Evolutionary conservation across 805 yeast species (phyloP).

Genomic region (Starmerella scarabaei): DNA sequence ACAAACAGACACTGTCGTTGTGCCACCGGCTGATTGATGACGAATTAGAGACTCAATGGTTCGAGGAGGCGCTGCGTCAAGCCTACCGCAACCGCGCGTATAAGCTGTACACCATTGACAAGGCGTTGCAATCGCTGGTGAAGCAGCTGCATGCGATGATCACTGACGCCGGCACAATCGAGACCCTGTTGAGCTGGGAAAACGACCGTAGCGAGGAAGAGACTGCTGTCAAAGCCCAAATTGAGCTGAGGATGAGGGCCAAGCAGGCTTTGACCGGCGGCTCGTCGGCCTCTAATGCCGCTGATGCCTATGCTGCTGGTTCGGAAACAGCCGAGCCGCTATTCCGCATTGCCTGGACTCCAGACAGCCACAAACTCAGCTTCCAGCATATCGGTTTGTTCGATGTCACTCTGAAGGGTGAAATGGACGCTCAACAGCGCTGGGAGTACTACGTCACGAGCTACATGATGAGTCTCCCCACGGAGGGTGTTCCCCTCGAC

Average conservation of each 20-base stretch:
- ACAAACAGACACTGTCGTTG: conserved; percentile 61
- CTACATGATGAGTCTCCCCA: conserved; percentile 87
- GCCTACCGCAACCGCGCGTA: conserved; percentile 89
- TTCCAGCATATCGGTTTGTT: conserved; percentile 79
- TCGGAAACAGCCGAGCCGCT: conserved; percentile 61
- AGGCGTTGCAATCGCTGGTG: conserved; percentile 67
- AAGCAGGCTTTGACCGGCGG: conserved; percentile 53
- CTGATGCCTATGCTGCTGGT: conserved; percentile 7
- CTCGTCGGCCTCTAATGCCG: not conserved
- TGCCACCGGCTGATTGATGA: conserved; percentile 74
- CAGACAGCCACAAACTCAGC: conserved; percentile 37
- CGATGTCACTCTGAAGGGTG: conserved; percentile 71
- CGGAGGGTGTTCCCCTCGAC: conserved; percentile 82
- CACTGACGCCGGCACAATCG: conserved; percentile 66
- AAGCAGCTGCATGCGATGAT: conserved; percentile 81
- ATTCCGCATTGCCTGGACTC: conserved; percentile 73
- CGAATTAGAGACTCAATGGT: conserved; percentile 84
- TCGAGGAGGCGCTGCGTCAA: conserved; percentile 89
- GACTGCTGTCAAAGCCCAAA: conserved; percentile 77
- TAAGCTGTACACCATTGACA: conserved; percentile 83
- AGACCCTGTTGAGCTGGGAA: conserved; percentile 70
- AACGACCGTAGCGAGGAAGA: conserved; percentile 50
- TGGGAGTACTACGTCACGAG: conserved; percentile 93
- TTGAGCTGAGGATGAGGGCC: conserved; percentile 76
- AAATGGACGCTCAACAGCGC: conserved; percentile 55